Percentiles rank a stretch among this genome's conserved stretches.
phyloP scores from a whole-genome alignment of 331 rosid species.

The Acacia pycnantha region DNA sequence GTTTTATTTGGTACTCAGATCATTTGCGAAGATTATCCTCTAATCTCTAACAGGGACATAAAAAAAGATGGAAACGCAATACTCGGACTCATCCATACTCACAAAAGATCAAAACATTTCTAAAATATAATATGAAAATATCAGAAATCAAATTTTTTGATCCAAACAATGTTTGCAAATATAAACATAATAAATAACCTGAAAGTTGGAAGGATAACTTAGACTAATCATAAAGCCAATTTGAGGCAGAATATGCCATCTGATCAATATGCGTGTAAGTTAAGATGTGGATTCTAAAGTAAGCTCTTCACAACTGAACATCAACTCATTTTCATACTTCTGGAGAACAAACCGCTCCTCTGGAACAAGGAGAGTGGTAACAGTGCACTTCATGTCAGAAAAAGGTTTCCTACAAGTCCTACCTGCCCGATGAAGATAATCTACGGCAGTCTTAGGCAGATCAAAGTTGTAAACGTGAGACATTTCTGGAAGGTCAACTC shows the following conservation, averaged over 20 bases:
- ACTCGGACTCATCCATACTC: not conserved
- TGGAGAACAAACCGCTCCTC: slow-evolving; percentile 85
- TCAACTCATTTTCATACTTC: slow-evolving; percentile 79
- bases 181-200: not conserved
- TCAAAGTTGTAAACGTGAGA: slow-evolving; percentile 90
- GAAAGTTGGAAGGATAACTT: not conserved
- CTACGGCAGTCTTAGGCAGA: slow-evolving; percentile 74
- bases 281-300: slow-evolving; percentile 31
- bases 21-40: not conserved
- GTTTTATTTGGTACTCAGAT: not conserved
- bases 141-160: not conserved
- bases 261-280: not conserved
- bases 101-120: not conserved
- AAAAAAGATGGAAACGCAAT: not conserved
- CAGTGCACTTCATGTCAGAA: slow-evolving; percentile 67
- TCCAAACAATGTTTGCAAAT: not conserved
- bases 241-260: slow-evolving; percentile 17
- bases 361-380: slow-evolving; percentile 63
- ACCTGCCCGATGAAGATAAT: slow-evolving; percentile 97
- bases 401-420: slow-evolving; percentile 91
- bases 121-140: not conserved
- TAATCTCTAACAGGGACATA: not conserved
- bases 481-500: slow-evolving; percentile 89
- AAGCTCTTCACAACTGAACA: slow-evolving; percentile 67
- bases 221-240: not conserved